A percentile compares a stretch with the other conserved stretches of the same genome.
phyloP scores from a whole-genome alignment of 148 eudicot genomes.

The Dysphania ambrosioides region DNA sequence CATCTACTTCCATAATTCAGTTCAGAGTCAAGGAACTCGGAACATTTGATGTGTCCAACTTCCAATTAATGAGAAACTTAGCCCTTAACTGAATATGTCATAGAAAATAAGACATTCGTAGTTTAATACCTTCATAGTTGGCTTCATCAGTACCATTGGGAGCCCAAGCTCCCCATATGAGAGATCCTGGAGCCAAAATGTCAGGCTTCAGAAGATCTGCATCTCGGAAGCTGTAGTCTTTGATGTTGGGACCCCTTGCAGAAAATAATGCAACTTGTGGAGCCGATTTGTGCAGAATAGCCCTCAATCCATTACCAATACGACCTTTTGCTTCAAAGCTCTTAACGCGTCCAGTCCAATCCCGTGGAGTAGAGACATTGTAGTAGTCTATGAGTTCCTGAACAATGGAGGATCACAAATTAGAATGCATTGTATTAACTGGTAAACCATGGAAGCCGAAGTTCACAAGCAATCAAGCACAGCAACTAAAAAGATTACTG shows the following conservation, averaged over 20 bases:
- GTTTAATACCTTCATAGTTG: conserved; percentile 76
- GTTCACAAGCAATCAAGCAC: not conserved
- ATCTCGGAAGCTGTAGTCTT: conserved; percentile 80
- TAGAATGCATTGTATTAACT: not conserved
- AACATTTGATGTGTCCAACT: not conserved
- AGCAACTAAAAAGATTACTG: not conserved
- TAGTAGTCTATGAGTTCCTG: conserved; percentile 89
- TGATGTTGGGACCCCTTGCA: conserved; percentile 90
- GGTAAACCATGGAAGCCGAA: not conserved
- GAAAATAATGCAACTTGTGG: conserved; percentile 95
- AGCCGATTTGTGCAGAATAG: conserved; percentile 80
- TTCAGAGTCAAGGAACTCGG: not conserved
- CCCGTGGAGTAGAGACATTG: conserved; percentile 75
- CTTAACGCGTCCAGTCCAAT: conserved; percentile 94
- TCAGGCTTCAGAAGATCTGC: conserved; percentile 98
- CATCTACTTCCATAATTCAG: not conserved
- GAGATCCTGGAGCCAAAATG: conserved; percentile 95
- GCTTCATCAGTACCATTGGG: conserved; percentile 93
- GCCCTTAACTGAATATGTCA: not conserved
- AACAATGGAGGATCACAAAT: conserved; percentile 3
- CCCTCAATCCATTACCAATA: conserved; percentile 71
- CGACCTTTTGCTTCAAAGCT: conserved; percentile 73
- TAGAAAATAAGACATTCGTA: not conserved
- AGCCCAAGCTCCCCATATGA: conserved; percentile 98
- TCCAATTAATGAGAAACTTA: not conserved